A percentile compares a stretch with the other conserved stretches of the same genome.
Conservation (phyloP, 257 asterid genomes). For the Solanum acaule region DNA sequence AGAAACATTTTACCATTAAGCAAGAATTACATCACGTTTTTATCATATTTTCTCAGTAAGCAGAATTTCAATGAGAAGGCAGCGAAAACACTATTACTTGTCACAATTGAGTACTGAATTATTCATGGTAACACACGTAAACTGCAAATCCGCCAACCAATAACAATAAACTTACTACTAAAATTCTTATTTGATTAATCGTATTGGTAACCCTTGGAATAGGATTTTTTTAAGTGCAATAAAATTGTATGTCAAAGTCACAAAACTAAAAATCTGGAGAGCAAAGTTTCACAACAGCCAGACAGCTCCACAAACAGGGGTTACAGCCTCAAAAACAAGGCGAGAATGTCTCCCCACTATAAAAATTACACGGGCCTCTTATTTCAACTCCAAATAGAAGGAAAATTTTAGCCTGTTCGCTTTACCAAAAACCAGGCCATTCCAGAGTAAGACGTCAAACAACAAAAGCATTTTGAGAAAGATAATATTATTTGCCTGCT, state of each 20-base stretch:
- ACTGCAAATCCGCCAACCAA: background rate
- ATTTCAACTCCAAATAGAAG: background rate
- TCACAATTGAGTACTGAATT: background rate
- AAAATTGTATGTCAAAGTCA: background rate
- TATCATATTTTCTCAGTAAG: background rate
- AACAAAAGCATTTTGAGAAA: background rate
- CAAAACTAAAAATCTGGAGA: background rate
- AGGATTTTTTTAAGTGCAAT: background rate
- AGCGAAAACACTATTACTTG: background rate
- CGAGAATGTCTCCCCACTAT: background rate
- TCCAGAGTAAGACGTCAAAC: background rate
- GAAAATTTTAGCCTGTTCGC: background rate
- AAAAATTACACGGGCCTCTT: background rate
- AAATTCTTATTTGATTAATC: background rate
- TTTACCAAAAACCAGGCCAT: background rate
- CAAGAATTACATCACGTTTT: background rate
- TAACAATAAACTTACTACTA: background rate
- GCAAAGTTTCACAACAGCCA: background rate
- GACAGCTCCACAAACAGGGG: background rate
- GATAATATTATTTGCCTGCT: conserved; percentile 1
- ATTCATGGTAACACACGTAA: background rate
- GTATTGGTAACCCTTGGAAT: background rate
- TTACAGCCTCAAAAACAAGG: background rate
- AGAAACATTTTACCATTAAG: no score
- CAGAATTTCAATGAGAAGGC: background rate